These are phyloP conservation scores for Mesembryanthemum crystallinum DNA, from an alignment of 148 eudicot species.

Conservation along the genomic window DNA sequence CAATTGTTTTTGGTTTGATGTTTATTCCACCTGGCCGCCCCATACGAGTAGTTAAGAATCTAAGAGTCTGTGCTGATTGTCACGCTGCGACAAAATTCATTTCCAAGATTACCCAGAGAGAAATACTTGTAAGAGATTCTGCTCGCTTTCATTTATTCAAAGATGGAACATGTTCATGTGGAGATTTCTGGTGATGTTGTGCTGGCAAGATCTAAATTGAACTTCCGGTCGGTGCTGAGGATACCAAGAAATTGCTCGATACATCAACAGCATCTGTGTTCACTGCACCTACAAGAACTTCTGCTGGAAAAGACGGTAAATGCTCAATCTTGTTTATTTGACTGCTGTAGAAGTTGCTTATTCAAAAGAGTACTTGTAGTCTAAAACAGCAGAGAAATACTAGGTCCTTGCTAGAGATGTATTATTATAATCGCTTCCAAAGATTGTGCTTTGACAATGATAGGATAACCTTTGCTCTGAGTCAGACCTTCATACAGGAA, in stretches of 20 bases:
- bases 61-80: conserved; percentile 91
- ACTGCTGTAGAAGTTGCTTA: background rate
- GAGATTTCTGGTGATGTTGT: conserved; percentile 81
- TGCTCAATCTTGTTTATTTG: background rate
- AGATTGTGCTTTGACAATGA: background rate
- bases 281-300: background rate
- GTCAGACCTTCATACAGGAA: background rate
- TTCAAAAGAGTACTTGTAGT: no score
- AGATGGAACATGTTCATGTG: conserved; percentile 94
- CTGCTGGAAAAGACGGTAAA: background rate
- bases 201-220: background rate
- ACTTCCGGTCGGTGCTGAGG: background rate
- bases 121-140: conserved; percentile 94
- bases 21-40: conserved; percentile 61
- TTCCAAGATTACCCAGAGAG: conserved; percentile 80
- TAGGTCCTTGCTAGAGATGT: no score
- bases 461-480: background rate
- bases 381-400: no score
- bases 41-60: conserved; percentile 85
- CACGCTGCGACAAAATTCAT: conserved; percentile 81
- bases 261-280: background rate
- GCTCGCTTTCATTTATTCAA: conserved; percentile 89
- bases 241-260: background rate
- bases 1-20: conserved; percentile 87
- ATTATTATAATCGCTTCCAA: background rate